Base-by-base conservation (phyloP, 2,329 filamentous ascomycete species). In the Fusarium papillatum region DNA sequence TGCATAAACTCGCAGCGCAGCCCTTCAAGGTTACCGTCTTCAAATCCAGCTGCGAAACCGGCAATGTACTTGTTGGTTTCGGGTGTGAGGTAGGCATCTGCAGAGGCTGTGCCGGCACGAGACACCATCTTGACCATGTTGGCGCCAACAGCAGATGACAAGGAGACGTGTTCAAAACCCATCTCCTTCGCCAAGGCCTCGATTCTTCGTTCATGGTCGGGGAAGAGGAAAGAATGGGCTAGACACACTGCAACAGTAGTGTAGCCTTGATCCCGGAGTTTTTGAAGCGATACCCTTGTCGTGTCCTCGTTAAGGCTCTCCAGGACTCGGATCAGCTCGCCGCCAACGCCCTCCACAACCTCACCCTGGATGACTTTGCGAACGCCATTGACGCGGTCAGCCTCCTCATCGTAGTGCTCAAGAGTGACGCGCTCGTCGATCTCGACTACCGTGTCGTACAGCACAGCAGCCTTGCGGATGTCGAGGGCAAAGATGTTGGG, bases 401-500 rank as follows among this genome's bases (percentile, higher is more conserved):
- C 93, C 76, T 94, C 91, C 80, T 95, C 93, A 0, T 92, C 91
- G 78, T 93, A 95, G 77, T 94, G 92, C 77, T 95, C 93, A 61
- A 95, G 82, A 0, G 93, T 94, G 10, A 95, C 92, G 50, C 93
- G 86, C 85, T 95, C 93, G 63, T 94, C 91, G 31, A 95, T 88
- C 82, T 95, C 93, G 16, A 95, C 85, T 0, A 95, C 93, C 36
- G 85, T 88, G 76, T 93, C 90, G 80, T 94, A 94, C 8, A 95
- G 86, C 10, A 93, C 90, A 64, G 93, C 91, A 1, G 93, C 91
- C 75, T 93, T 92, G 67, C 88, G 85, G 68, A 95, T 94, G 14
- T 91, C 91, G 26, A 95, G 85, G 77, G 94, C 93, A 74, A 95
- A 95, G 66, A 95, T 93, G 72, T 92, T 89, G 2, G 93, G 93